Evolutionary conservation across 768 basidiomycete species (phyloP).

Genomic region (Pulveroboletus sp.): DNA sequence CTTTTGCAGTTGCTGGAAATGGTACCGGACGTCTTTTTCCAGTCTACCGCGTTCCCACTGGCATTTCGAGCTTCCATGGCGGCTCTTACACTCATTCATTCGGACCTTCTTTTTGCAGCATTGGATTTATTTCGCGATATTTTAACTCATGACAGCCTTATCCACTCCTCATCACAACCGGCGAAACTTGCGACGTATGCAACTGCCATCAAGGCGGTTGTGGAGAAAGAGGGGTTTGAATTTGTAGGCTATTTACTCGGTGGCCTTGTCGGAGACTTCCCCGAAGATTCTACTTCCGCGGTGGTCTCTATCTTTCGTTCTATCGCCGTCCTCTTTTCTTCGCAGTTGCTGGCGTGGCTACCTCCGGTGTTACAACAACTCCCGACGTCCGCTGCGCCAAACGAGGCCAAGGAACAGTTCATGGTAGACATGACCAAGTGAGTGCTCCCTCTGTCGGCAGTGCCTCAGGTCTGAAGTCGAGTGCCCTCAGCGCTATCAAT

Average conservation of each 20-base stretch:
- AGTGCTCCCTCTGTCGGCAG: conserved; percentile 26
- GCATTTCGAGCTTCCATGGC: conserved; percentile 75
- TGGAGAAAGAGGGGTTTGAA: conserved; percentile 69
- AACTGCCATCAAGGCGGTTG: conserved; percentile 50
- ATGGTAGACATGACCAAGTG: conserved; percentile 71
- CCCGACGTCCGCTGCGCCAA: conserved; percentile 54
- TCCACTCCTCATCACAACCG: conserved; percentile 43
- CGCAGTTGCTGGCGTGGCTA: conserved; percentile 68
- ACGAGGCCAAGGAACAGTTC: conserved; percentile 66
- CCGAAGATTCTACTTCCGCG: conserved; percentile 70
- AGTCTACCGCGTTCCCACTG: conserved; percentile 69
- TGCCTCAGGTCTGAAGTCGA: not conserved
- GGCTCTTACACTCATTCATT: conserved; percentile 75
- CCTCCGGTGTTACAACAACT: conserved; percentile 67
- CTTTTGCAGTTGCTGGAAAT: conserved; percentile 61
- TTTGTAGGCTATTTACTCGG: conserved; percentile 64
- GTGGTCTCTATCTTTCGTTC: conserved; percentile 77
- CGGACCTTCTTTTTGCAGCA: conserved; percentile 76
- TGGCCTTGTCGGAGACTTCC: conserved; percentile 84
- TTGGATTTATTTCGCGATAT: conserved; percentile 77
- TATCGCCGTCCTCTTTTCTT: conserved; percentile 61
- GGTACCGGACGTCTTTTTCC: conserved; percentile 73
- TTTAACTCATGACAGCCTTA: conserved; percentile 68
- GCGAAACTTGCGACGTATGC: conserved; percentile 63
- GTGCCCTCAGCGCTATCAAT: conserved; percentile 52